These are phyloP conservation scores for Diutina neorugosa DNA, from an alignment of 1,139 yeast genomes.

Conservation along the genomic window DNA sequence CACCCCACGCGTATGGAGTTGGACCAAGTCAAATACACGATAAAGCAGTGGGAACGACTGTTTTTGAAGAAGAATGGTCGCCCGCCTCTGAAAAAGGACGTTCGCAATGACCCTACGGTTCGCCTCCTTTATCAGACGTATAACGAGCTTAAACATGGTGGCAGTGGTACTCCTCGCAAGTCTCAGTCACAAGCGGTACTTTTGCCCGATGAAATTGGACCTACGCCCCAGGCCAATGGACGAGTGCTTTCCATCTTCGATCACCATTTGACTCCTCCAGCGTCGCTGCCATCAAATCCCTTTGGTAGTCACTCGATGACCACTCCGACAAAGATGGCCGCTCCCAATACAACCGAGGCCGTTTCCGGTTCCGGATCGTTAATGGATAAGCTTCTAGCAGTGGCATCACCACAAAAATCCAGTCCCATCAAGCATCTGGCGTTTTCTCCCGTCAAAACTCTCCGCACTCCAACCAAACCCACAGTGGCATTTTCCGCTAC, in stretches of 20 bases:
- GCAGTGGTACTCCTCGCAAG: not conserved
- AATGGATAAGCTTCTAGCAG: not conserved
- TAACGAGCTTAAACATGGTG: conserved; percentile 14
- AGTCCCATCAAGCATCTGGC: conserved; percentile 7
- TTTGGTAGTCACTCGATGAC: conserved; percentile 12
- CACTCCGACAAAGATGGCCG: conserved; percentile 20
- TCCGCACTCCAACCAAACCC: conserved; percentile 5
- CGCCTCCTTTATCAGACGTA: conserved; percentile 33
- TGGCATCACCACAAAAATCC: conserved; percentile 2
- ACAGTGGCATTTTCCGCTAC: conserved; percentile 23
- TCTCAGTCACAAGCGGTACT: conserved; percentile 4
- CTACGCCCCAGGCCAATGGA: conserved; percentile 69
- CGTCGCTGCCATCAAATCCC: not conserved
- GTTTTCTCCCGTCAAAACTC: conserved; percentile 6
- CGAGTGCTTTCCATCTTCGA: conserved; percentile 58
- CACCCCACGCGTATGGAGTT: not conserved
- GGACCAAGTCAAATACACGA: conserved; percentile 9
- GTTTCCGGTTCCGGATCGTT: not conserved
- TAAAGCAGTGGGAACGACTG: conserved; percentile 53
- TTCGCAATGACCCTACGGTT: conserved; percentile 34
- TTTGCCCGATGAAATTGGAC: conserved; percentile 38
- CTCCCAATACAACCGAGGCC: conserved; percentile 5
- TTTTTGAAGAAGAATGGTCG: conserved; percentile 31
- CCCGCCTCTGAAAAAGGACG: conserved; percentile 43
- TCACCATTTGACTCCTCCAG: not conserved